Evolutionary conservation across 176 grass and related monocot species (phyloP).

Genomic region (Hyparrhenia diplandra): DNA sequence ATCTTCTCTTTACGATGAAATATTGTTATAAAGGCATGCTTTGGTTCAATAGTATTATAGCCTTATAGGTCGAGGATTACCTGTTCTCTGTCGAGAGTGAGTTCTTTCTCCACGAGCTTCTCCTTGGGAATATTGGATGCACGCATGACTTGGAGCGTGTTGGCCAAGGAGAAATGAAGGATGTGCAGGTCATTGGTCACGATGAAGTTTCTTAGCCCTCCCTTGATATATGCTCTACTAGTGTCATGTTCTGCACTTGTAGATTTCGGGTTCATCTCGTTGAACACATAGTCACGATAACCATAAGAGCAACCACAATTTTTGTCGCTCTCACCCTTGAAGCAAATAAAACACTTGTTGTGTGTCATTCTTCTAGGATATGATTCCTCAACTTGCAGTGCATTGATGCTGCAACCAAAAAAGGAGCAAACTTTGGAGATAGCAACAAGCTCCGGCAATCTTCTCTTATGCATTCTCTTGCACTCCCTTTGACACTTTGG

Average conservation of each 20-base stretch:
- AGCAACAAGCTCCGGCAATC: background rate
- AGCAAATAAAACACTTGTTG: background rate
- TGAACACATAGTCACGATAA: too few species aligned
- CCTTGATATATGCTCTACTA: background rate
- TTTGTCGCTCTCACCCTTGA: background rate
- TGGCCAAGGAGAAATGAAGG: background rate
- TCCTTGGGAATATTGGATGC: background rate
- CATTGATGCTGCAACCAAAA: background rate
- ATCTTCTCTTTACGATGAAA: too few species aligned
- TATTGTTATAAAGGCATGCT: too few species aligned
- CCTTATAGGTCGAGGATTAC: background rate
- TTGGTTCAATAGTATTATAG: background rate
- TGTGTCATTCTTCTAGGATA: fast-evolving
- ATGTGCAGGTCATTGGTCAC: background rate
- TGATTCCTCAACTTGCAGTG: background rate
- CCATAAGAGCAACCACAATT: too few species aligned
- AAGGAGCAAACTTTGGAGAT: background rate
- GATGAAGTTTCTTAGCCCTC: background rate
- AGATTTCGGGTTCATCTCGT: background rate
- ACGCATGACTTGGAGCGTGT: background rate
- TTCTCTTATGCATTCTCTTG: background rate
- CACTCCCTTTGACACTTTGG: background rate
- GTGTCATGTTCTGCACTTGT: background rate
- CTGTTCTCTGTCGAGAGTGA: background rate
- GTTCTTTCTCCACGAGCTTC: constrained; percentile 8